Evolutionary conservation across 176 grass and related monocot genomes (phyloP), one percentile per base, ranked within the genome.

Genomic region (Chloris gayana): DNA sequence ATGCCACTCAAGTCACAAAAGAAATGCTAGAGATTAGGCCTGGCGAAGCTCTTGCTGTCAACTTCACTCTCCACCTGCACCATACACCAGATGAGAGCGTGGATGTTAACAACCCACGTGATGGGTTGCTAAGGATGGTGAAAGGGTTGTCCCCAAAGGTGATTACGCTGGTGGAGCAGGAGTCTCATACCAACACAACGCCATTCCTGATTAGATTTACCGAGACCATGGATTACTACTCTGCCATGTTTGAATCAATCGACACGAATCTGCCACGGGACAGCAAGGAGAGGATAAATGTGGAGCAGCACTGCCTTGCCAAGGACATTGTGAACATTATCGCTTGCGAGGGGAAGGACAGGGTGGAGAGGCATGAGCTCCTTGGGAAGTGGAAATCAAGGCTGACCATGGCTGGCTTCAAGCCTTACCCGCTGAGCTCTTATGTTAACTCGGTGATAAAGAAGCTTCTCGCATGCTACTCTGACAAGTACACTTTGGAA

Each of bases 291-390:
- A 91, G 92, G 90, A 98, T 98, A 50, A 89, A 88, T 4, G 92
- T 95, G 56, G 95, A 98, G 88, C 90, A 95, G 84, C 95, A 98
- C 84, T 98, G 95, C 67, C 80, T 98, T 8, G 95, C 95, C 39
- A 98, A 91, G 82, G 95, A 98, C 26, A 95, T 98, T 53, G 95
- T 98, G 62, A 98, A 98, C 85, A 94, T 98, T 30, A 93, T 98
- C 9, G 92, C 95, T 14, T 95, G 95, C 3, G 95, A 98, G 75
- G 95, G 95, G 75, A 89, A 95, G 83, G 90, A 93, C 29, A 87
- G 95, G 69, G 82, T 98, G 49, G 92, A 95, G 84, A 85, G 95
- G 34, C 95, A 98, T 6, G 95, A 98, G 79, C 88, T 98, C 32
- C 85, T 98, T 29, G 95, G 95, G 29, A 98, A 98, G 83, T 98